Evolutionary conservation across 2,329 filamentous ascomycete species (phyloP), one percentile per base, ranked within the genome.

Genomic region (Scytalidium sp.): DNA sequence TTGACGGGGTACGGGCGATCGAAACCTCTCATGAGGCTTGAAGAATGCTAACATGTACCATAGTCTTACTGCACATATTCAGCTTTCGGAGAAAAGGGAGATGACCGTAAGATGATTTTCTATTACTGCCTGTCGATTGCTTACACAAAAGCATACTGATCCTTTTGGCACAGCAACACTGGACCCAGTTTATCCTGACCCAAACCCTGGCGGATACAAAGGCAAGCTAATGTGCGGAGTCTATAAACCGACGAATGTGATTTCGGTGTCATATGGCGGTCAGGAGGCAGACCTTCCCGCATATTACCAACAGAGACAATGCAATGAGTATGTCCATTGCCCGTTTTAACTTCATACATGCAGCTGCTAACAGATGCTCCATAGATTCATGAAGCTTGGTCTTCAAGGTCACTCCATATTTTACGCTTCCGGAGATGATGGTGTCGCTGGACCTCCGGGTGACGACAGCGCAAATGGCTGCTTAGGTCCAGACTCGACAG

Each of bases 231-330:
- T 70, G 50, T 75, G 73, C 48, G 72, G 72, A 4, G 65, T 72
- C 9, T 71, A 74, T 61, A 70, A 70, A 54, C 70, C 72, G 9
- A 71, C 73, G 1, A 75, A 74, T 51, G 72, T 76, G 19, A 70
- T 70, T 45, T 64, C 60, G 4, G 66, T 73, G n/a, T 69, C 66
- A 2, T 70, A 71, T 49, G 72, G 71, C 13, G 62, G 65, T 44
- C 60, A 68, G 19, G 73, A 75, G 53, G 60, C 61, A 20, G 67
- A 70, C 9, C 59, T 75, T 8, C 70, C 71, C 2, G 54, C 65
- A 4, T 60, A 58, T 46, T 75, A 75, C 54, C 70, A 73, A 50
- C 59, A 71, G 48, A n/a, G 32, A 36, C 53, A 56, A 54, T 55
- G 54, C 20, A 41, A 47, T 15, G 54, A 56, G 43, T 45, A 29